A percentile compares a stretch with the other conserved stretches of the same genome.
Evolutionary conservation across 257 asterid genomes (phyloP).

Genomic region (Datura wrightii): DNA sequence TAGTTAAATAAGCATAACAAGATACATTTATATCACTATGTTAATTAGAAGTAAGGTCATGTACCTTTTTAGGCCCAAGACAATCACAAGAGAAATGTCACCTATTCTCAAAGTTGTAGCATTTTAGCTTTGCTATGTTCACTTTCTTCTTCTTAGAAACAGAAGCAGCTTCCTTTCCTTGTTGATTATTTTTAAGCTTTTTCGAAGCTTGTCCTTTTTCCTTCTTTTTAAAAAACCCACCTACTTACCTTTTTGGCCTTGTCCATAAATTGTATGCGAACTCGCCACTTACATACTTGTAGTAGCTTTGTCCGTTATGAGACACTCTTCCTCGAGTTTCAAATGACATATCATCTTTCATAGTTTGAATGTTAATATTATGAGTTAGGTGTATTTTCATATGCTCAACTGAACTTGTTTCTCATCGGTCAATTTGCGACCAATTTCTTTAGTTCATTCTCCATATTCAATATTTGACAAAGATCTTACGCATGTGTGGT

Average conservation of each 20-base stretch:
- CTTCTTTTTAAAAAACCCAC: background rate
- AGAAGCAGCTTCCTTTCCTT: background rate
- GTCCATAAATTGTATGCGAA: too few relatives aligned
- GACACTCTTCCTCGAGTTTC: background rate
- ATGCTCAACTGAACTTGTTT: background rate
- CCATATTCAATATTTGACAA: background rate
- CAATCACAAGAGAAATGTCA: background rate
- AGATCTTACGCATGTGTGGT: background rate
- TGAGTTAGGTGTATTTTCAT: background rate
- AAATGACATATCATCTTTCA: background rate
- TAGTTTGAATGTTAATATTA: too few relatives aligned
- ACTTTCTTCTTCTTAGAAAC: too few relatives aligned
- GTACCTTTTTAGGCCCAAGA: background rate
- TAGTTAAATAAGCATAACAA: background rate
- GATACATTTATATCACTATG: background rate
- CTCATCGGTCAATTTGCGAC: background rate
- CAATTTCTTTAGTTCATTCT: background rate
- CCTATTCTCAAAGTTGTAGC: background rate
- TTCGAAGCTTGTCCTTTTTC: background rate
- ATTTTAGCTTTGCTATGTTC: background rate
- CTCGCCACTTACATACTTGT: background rate
- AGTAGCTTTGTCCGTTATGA: background rate
- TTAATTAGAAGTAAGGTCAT: too few relatives aligned
- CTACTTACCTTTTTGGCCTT: background rate
- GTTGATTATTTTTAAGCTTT: background rate